These are phyloP conservation scores for Beverwykella pulmonaria DNA, from an alignment of 495 filamentous ascomycete genomes.

Conservation along the genomic window DNA sequence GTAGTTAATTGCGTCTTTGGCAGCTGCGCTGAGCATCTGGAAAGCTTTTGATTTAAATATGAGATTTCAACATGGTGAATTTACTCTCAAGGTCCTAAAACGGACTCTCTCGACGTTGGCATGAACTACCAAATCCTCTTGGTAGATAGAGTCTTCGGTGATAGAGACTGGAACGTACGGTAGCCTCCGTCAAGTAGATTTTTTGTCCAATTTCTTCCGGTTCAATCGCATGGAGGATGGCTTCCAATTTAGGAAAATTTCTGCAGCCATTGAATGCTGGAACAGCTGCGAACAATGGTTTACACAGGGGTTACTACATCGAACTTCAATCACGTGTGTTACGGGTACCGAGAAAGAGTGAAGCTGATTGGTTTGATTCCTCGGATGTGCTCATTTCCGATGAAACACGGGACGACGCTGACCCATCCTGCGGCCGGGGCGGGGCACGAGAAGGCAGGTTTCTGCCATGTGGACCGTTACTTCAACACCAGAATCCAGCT, in stretches of 20 bases:
- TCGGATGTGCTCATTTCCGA: neutral
- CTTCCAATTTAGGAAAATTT: slow-evolving; percentile 4
- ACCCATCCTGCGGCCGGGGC: slow-evolving; percentile 1
- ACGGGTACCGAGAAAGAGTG: neutral
- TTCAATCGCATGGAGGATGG: neutral
- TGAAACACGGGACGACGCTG: neutral
- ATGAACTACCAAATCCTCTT: too few species aligned
- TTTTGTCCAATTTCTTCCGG: neutral
- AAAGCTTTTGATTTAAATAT: neutral
- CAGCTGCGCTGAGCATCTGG: slow-evolving; percentile 8
- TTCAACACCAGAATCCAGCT: too few species aligned
- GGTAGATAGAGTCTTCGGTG: too few species aligned
- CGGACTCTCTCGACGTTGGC: too few species aligned
- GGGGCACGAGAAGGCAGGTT: neutral
- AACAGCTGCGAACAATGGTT: slow-evolving; percentile 29
- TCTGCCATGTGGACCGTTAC: neutral
- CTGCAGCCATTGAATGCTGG: slow-evolving; percentile 21
- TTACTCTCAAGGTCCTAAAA: too few species aligned
- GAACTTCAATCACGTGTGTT: slow-evolving; percentile 13
- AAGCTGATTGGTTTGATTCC: neutral
- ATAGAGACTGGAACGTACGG: too few species aligned
- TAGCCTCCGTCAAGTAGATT: too few species aligned
- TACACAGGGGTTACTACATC: slow-evolving; percentile 20
- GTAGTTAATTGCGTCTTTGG: too few species aligned
- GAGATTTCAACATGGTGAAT: too few species aligned